A percentile compares a stretch with the other conserved stretches of the same genome.
These are phyloP conservation scores for Trichoderma sp. DNA, from an alignment of 2,329 filamentous ascomycete genomes.

Conservation along the genomic window DNA sequence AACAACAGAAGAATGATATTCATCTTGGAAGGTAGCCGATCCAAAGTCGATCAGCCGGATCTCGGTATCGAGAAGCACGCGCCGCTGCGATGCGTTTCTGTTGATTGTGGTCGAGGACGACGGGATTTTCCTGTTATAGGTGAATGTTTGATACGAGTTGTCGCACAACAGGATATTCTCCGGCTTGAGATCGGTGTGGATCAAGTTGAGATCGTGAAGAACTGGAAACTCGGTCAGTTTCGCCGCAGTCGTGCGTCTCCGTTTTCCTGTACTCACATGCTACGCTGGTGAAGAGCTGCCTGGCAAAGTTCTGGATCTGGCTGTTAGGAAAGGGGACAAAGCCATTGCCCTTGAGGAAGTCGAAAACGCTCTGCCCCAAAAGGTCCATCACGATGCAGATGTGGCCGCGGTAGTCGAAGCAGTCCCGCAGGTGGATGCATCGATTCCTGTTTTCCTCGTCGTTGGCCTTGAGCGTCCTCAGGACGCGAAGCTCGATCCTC, in stretches of 20 bases:
- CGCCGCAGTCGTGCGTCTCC: neutral
- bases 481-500: constrained; percentile 87
- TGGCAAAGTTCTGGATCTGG: constrained; percentile 95
- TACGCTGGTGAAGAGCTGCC: constrained; percentile 96
- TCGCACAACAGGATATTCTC: constrained; percentile 71
- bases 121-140: constrained; percentile 69
- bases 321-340: constrained; percentile 98
- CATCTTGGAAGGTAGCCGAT: constrained; percentile 71
- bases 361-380: constrained; percentile 94
- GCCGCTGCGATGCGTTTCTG: constrained; percentile 64
- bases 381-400: constrained; percentile 83
- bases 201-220: constrained; percentile 93
- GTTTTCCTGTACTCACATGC: constrained; percentile 69
- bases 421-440: constrained; percentile 94
- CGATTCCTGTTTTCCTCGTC: constrained; percentile 91
- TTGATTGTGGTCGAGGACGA: constrained; percentile 64
- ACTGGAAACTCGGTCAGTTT: constrained; percentile 54
- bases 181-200: constrained; percentile 81
- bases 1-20: constrained; percentile 72
- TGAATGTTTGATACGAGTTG: constrained; percentile 68
- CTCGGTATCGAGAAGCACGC: constrained; percentile 68
- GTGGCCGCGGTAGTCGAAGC: constrained; percentile 95
- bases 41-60: constrained; percentile 73
- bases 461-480: constrained; percentile 89
- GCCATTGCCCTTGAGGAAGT: constrained; percentile 92